phyloP scores from a whole-genome alignment of 495 filamentous ascomycete genomes.

The Astrothelium subdiscretum region DNA sequence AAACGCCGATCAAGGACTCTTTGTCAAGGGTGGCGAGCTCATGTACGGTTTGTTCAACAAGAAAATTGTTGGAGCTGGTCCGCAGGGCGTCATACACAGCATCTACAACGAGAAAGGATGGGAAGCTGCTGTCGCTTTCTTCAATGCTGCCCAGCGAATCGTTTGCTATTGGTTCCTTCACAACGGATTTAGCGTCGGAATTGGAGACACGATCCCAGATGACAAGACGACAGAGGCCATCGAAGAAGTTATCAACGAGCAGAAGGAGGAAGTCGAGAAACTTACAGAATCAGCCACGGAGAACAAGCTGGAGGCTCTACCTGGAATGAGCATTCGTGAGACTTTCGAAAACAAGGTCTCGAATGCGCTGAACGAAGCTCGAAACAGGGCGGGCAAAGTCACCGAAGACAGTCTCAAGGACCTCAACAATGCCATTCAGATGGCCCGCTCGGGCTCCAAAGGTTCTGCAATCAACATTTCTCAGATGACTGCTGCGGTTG shows the following conservation, averaged over 20 bases:
- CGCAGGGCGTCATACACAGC: constrained; percentile 83
- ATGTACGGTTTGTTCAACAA: constrained; percentile 85
- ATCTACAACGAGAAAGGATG: constrained; percentile 90
- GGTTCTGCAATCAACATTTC: constrained; percentile 98
- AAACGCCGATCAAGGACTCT: constrained; percentile 60
- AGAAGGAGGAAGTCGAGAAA: constrained; percentile 66
- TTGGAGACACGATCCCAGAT: constrained; percentile 96
- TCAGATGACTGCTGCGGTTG: constrained; percentile 95
- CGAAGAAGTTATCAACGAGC: constrained; percentile 58
- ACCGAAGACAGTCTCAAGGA: constrained; percentile 89
- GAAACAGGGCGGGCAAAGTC: constrained; percentile 87
- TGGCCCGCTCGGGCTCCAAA: constrained; percentile 94
- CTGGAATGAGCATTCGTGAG: constrained; percentile 96
- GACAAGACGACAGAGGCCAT: constrained; percentile 68
- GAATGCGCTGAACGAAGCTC: constrained; percentile 82
- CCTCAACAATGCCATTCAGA: constrained; percentile 87
- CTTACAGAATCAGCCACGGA: constrained; percentile 68
- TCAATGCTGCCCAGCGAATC: constrained; percentile 86
- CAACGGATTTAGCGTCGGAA: constrained; percentile 94
- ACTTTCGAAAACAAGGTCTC: constrained; percentile 96
- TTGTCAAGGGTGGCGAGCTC: constrained; percentile 78
- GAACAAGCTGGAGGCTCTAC: constrained; percentile 74
- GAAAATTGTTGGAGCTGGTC: constrained; percentile 81
- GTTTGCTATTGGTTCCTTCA: constrained; percentile 98
- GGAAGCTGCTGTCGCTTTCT: constrained; percentile 71